Percentiles rank a stretch among this genome's conserved stretches.
Conservation (phyloP, 768 basidiomycete species). For the Sarcodon sp. region DNA sequence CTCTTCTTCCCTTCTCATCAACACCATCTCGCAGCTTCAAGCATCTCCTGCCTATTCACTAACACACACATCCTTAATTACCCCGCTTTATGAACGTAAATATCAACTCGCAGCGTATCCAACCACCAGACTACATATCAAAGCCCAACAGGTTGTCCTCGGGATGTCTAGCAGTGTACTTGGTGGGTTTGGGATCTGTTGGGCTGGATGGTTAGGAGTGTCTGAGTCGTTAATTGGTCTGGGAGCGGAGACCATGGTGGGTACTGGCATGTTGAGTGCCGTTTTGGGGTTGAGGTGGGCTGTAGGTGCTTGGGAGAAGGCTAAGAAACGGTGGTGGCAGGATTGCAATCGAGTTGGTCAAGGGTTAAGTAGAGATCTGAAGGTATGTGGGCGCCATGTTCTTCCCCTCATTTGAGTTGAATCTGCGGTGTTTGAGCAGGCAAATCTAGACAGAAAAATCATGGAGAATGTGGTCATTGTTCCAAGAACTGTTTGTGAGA, state of each 20-base stretch:
- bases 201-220: constrained; percentile 43
- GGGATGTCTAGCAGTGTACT: constrained; percentile 34
- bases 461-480: constrained; percentile 38
- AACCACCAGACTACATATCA: constrained; percentile 46
- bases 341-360: constrained; percentile 52
- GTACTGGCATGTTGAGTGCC: constrained; percentile 40
- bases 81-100: constrained; percentile 38
- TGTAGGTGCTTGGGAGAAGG: constrained; percentile 54
- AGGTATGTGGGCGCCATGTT: constrained; percentile 25
- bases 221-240: constrained; percentile 5
- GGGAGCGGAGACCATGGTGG: constrained; percentile 41
- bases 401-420: not conserved
- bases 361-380: constrained; percentile 52
- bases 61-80: constrained; percentile 29
- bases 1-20: constrained; percentile 44
- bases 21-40: constrained; percentile 40
- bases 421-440: constrained; percentile 18
- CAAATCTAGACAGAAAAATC: constrained; percentile 30
- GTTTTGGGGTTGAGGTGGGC: constrained; percentile 45
- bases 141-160: constrained; percentile 45
- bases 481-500: constrained; percentile 34
- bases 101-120: constrained; percentile 40
- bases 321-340: constrained; percentile 53
- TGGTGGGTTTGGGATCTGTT: constrained; percentile 39
- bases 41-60: constrained; percentile 33